Percentiles rank a stretch among this genome's conserved stretches.
Conservation (phyloP, 202 grass and related monocot species). For the Zizania palustris region DNA sequence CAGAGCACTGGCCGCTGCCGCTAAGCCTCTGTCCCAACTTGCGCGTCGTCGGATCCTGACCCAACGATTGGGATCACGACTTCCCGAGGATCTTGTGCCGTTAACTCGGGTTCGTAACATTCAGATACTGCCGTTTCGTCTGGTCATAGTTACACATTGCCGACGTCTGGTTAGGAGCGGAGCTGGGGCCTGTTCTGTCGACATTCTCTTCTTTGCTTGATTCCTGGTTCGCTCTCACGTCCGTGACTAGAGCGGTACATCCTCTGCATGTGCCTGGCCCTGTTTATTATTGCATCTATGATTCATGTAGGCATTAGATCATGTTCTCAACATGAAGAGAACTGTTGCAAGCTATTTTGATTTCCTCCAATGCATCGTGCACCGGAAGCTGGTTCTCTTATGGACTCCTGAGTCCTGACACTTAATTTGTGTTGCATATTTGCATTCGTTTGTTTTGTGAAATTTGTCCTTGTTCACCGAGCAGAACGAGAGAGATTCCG, state of each 20-base stretch:
- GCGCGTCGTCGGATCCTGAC: too few species aligned
- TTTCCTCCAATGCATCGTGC: slow-evolving; percentile 28
- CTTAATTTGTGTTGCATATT: background rate
- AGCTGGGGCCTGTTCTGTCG: background rate
- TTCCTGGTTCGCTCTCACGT: background rate
- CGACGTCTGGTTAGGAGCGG: background rate
- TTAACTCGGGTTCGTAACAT: background rate
- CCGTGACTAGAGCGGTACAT: slow-evolving; percentile 2
- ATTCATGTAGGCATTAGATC: slow-evolving; percentile 19
- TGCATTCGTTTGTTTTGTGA: slow-evolving; percentile 7
- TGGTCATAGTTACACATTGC: background rate
- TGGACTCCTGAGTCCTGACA: slow-evolving; percentile 12
- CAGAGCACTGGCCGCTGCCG: too few species aligned
- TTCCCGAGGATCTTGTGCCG: too few species aligned
- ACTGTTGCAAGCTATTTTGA: slow-evolving; percentile 22
- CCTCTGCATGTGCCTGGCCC: slow-evolving; percentile 19
- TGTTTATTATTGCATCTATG: slow-evolving; percentile 37
- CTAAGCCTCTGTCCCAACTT: too few species aligned
- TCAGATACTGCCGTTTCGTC: background rate
- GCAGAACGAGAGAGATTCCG: background rate
- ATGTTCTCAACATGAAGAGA: slow-evolving; percentile 37
- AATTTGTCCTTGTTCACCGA: slow-evolving; percentile 13
- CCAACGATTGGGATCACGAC: too few species aligned
- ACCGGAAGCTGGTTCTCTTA: background rate
- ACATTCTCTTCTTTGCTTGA: background rate